phyloP scores from a whole-genome alignment of 164 flowering plant species.

The Euptelea pleiosperma region DNA sequence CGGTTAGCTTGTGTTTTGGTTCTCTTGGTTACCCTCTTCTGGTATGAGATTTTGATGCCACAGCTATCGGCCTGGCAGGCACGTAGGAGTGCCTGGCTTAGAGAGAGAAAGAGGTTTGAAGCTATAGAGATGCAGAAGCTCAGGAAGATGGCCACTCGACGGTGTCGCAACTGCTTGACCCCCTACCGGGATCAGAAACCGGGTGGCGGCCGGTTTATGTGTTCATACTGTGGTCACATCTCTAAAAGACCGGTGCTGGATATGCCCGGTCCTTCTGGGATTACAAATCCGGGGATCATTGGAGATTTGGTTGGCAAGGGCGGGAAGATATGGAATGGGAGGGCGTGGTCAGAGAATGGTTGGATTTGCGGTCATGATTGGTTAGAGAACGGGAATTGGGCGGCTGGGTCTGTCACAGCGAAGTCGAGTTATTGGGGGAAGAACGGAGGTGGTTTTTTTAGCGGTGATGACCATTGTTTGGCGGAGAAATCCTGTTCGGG shows the following conservation, averaged over 20 bases:
- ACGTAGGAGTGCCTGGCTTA: constrained; percentile 64
- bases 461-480: constrained; percentile 54
- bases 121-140: constrained; percentile 88
- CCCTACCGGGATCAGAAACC: constrained; percentile 93
- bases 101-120: constrained; percentile 72
- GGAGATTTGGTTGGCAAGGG: constrained; percentile 72
- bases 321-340: constrained; percentile 75
- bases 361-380: constrained; percentile 76
- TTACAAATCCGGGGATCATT: constrained; percentile 56
- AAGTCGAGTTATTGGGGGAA: constrained; percentile 49
- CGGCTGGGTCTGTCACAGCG: constrained; percentile 42
- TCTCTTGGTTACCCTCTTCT: constrained; percentile 77
- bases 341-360: constrained; percentile 69
- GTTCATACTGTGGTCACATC: constrained; percentile 92
- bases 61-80: constrained; percentile 85
- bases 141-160: constrained; percentile 77
- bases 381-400: constrained; percentile 73
- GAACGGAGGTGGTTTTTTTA: constrained; percentile 41
- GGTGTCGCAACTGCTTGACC: constrained; percentile 82
- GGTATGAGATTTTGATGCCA: constrained; percentile 99
- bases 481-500: constrained; percentile 66
- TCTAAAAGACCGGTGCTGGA: constrained; percentile 91
- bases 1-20: constrained; percentile 90
- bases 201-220: constrained; percentile 91
- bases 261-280: constrained; percentile 60